Conservation (phyloP, 176 grass and related monocot genomes). For the Hsuehochloa calcarea region DNA sequence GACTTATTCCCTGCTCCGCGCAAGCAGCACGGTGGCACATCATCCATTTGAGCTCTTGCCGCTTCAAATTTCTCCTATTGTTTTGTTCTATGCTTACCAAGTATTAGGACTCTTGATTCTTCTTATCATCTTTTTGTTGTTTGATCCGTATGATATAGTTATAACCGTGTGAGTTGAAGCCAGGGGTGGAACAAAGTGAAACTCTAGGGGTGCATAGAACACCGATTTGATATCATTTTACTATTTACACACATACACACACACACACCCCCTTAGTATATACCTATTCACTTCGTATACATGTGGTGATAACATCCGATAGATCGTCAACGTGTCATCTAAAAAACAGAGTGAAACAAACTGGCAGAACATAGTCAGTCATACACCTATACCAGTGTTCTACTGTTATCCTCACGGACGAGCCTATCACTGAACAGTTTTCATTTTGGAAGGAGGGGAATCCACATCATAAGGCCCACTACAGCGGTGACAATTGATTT, state of each 20-base stretch:
- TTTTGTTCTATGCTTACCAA: background rate
- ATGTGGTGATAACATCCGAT: too few relatives aligned
- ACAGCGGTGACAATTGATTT: background rate
- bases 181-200: too few relatives aligned
- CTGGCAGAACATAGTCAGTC: background rate
- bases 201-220: too few relatives aligned
- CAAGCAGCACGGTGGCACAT: background rate
- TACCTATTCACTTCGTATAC: too few relatives aligned
- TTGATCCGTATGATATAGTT: background rate
- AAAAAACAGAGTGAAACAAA: background rate
- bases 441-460: slow-evolving; percentile 2
- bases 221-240: too few relatives aligned
- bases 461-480: slow-evolving; percentile 10
- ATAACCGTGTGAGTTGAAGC: background rate
- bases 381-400: background rate
- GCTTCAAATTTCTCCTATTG: background rate
- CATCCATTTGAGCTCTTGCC: background rate
- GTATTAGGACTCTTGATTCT: background rate
- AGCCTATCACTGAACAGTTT: background rate
- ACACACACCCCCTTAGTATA: too few relatives aligned
- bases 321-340: too few relatives aligned
- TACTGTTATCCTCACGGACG: background rate
- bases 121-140: background rate
- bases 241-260: too few relatives aligned
- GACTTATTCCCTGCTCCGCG: background rate